Evolutionary conservation across 306 rosid species (phyloP).

Genomic region (Rosa rugosa): DNA sequence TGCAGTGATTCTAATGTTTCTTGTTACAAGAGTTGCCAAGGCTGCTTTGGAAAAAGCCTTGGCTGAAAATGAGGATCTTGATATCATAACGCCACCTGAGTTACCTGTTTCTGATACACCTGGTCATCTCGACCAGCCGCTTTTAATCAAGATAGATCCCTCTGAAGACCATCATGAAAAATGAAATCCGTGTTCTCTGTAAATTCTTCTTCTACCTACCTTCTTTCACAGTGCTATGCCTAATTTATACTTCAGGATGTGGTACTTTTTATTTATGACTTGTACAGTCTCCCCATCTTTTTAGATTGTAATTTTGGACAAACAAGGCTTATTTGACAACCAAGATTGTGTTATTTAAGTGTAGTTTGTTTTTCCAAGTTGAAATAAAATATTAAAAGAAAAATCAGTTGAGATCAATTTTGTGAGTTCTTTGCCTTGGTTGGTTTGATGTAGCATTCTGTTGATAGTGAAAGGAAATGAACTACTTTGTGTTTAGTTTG

Average conservation of each 20-base stretch:
- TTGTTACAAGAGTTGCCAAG: constrained; percentile 82
- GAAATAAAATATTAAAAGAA: constrained; percentile 10
- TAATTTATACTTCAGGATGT: constrained; percentile 19
- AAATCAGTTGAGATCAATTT: constrained; percentile 11
- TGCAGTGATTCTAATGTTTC: constrained; percentile 68
- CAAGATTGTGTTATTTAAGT: constrained; percentile 18
- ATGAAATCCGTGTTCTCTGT: constrained; percentile 39
- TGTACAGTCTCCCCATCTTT: constrained; percentile 34
- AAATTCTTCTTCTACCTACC: constrained; percentile 47
- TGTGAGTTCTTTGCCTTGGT: background rate
- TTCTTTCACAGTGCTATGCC: constrained; percentile 27
- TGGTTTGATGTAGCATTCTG: background rate
- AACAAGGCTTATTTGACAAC: constrained; percentile 26
- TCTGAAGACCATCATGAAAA: constrained; percentile 41
- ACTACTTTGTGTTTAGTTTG: background rate
- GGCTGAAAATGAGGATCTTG: constrained; percentile 64
- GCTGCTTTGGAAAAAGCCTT: constrained; percentile 80
- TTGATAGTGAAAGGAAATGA: background rate
- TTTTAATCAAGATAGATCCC: constrained; percentile 60
- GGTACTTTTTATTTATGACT: constrained; percentile 27
- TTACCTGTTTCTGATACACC: constrained; percentile 44
- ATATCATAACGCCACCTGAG: constrained; percentile 37
- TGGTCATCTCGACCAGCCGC: constrained; percentile 67
- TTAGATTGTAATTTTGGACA: constrained; percentile 28
- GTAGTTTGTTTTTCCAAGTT: constrained; percentile 4